Base-by-base conservation (phyloP, 208 protist genomes). In the Trypanosoma grayi region DNA sequence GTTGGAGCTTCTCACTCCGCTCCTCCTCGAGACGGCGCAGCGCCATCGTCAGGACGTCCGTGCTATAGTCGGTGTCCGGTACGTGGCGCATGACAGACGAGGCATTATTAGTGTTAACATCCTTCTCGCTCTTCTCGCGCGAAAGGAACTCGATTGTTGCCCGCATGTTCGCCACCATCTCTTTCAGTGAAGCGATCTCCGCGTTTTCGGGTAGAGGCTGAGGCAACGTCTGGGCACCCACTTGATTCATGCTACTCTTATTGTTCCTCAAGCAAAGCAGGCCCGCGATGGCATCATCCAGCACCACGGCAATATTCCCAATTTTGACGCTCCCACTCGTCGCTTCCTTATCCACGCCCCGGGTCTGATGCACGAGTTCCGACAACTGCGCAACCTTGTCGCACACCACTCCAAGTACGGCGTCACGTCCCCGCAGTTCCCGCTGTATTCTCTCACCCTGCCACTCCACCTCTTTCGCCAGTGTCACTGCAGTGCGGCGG, bases 11-110 rank as follows among this genome's bases (percentile, higher is more conserved):
- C 10, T 65, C 59, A n/a, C 47, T 48, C 18, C 59, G 59, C 46
- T 57, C 46, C 48, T 65, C 59, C 37, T 65, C 47, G 24, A 65
- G 59, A 0, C 48, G 59, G 20, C 59, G 59, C 25, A 65, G 33
- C 47, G 39, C 59, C 48, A 57, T 57, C 27, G 48, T 57, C 24
- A 65, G 14, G 1, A 39, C 36, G 45, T 65, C 59, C 33, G 8
- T 34, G 9, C 20, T 9, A 24, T 33, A 2, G 8, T 43, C 31
- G 7, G 18, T 11, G 1, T 43, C 14, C 14, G 50, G 18, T 22
- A 28, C 24, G 20, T 50, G 5, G 22, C 24, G 20, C 34, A 22
- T 33, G 27, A 20, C 4, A 52, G 16, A 34, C 11, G 0, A 28
- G 16, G 9, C 28, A 20, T 4, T 3, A 24, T n/a, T n/a, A 34